A percentile compares a stretch with the other conserved stretches of the same genome.
Evolutionary conservation across 306 rosid species (phyloP).

Genomic region (Sphenostylis stenocarpa): DNA sequence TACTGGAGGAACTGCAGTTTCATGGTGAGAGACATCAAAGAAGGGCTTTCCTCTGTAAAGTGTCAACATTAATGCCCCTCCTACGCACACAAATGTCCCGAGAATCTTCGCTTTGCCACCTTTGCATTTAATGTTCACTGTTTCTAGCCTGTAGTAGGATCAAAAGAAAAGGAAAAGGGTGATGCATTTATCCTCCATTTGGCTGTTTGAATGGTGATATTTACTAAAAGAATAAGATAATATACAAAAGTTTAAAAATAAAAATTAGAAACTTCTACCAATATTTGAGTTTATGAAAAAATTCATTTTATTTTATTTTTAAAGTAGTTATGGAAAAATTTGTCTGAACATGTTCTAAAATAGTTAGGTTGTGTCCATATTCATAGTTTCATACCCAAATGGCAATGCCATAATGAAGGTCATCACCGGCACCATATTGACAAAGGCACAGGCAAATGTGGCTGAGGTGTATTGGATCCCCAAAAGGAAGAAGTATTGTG

Average conservation of each 20-base stretch:
- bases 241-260: no score
- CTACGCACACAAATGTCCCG: slow-evolving; percentile 69
- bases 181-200: neutral
- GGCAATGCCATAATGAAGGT: slow-evolving; percentile 87
- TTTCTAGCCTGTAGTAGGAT: slow-evolving; percentile 55
- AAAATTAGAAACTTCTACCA: no score
- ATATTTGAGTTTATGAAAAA: no score
- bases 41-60: slow-evolving; percentile 67
- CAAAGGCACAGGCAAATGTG: slow-evolving; percentile 85
- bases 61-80: slow-evolving; percentile 68
- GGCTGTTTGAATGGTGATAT: neutral
- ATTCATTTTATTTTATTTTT: no score
- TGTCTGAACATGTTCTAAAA: no score
- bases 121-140: slow-evolving; percentile 62
- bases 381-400: slow-evolving; percentile 55
- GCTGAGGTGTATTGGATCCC: slow-evolving; percentile 92
- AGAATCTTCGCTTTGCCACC: slow-evolving; percentile 79
- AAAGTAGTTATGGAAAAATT: no score
- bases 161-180: slow-evolving; percentile 3
- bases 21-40: slow-evolving; percentile 37
- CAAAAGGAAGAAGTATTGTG: slow-evolving; percentile 83
- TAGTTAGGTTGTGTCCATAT: neutral
- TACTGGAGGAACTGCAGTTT: slow-evolving; percentile 31
- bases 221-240: neutral
- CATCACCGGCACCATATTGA: slow-evolving; percentile 73